phyloP scores from a whole-genome alignment of 2,329 filamentous ascomycete genomes.

The Colletotrichum echinochloae region DNA sequence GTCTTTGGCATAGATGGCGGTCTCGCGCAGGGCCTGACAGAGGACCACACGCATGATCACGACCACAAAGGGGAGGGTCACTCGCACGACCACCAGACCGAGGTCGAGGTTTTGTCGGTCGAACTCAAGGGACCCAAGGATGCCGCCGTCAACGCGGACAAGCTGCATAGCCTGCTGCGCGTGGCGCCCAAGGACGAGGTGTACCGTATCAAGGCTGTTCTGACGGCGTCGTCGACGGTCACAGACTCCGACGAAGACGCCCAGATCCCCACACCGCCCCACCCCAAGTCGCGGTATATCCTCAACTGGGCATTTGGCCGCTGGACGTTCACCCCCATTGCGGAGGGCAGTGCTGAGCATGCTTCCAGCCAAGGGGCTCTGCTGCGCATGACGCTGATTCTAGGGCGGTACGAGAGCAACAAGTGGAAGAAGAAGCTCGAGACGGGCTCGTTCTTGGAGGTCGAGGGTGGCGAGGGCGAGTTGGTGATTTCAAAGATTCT shows the following conservation, averaged over 20 bases:
- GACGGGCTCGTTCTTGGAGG: conserved; percentile 63
- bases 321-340: conserved; percentile 84
- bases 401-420: conserved; percentile 77
- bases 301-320: conserved; percentile 98
- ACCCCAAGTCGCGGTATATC: conserved; percentile 73
- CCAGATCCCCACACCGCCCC: conserved; percentile 47
- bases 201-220: conserved; percentile 88
- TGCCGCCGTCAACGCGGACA: conserved; percentile 65
- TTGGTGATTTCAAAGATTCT: conserved; percentile 65
- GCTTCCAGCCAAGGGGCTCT: conserved; percentile 65
- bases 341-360: conserved; percentile 60
- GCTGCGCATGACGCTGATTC: conserved; percentile 80
- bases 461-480: conserved; percentile 60
- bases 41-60: conserved; percentile 53
- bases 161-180: conserved; percentile 75
- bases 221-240: conserved; percentile 61
- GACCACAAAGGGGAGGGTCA: conserved; percentile 50
- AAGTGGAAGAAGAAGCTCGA: conserved; percentile 84
- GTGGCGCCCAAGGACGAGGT: conserved; percentile 90
- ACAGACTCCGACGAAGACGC: conserved; percentile 64
- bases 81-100: conserved; percentile 76
- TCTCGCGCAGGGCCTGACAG: conserved; percentile 69
- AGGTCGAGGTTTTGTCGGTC: conserved; percentile 93
- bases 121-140: conserved; percentile 64
- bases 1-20: conserved; percentile 91